Conservation (phyloP, 305 asterid species). For the Petunia hybrid region DNA sequence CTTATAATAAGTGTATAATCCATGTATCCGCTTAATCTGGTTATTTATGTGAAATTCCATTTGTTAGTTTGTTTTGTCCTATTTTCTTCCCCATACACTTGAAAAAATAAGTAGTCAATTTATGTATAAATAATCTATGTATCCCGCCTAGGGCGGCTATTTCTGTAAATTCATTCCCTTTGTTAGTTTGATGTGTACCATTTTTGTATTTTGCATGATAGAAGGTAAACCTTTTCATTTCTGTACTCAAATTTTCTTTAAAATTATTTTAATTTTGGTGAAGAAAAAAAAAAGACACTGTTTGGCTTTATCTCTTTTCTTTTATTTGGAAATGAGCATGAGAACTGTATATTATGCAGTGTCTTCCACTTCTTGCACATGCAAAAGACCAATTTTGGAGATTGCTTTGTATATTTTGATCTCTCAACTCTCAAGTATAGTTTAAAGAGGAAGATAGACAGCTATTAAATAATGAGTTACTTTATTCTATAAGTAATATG, state of each 20-base stretch:
- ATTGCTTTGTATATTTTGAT: not conserved
- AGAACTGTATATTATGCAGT: not conserved
- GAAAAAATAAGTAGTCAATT: not conserved
- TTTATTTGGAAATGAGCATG: not conserved
- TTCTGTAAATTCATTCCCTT: too few relatives aligned
- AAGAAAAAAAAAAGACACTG: not conserved
- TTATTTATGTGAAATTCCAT: too few relatives aligned
- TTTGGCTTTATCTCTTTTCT: not conserved
- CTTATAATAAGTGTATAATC: too few relatives aligned
- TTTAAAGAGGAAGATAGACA: not conserved
- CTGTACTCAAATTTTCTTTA: not conserved
- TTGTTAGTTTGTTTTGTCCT: not conserved
- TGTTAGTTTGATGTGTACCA: too few relatives aligned
- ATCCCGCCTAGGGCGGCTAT: too few relatives aligned
- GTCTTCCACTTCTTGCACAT: constrained; percentile 30
- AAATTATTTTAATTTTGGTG: not conserved
- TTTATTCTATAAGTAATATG: not conserved
- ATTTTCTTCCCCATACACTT: not conserved
- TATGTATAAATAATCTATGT: not conserved
- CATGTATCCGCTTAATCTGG: too few relatives aligned
- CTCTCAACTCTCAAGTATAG: too few relatives aligned
- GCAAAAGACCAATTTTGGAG: not conserved
- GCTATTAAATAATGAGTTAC: not conserved
- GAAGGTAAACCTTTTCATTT: not conserved
- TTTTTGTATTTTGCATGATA: constrained; percentile 5